phyloP scores from a whole-genome alignment of 176 grass and related monocot genomes.

The Pontederia crassipes region DNA sequence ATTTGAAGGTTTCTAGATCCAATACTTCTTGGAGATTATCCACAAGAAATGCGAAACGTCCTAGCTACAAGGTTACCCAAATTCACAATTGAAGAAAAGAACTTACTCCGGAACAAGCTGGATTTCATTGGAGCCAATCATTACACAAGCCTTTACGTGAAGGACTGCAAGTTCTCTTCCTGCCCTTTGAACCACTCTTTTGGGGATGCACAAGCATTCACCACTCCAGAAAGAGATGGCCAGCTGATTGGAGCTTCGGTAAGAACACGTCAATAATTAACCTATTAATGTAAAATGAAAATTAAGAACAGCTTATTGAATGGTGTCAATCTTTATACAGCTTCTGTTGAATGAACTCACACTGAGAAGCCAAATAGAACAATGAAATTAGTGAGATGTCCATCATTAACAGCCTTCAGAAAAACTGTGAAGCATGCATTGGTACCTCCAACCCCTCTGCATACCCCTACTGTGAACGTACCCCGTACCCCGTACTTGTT shows the following conservation, averaged over 20 bases:
- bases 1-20: constrained; percentile 52
- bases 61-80: constrained; percentile 28
- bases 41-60: constrained; percentile 34
- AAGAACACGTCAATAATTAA: background rate
- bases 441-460: too few relatives aligned
- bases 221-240: constrained; percentile 18
- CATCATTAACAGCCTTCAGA: too few relatives aligned
- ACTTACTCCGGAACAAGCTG: constrained; percentile 21
- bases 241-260: constrained; percentile 34
- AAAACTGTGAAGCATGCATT: too few relatives aligned
- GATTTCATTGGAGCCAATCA: constrained; percentile 77
- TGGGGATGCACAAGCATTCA: constrained; percentile 24
- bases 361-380: too few relatives aligned
- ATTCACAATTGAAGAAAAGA: constrained; percentile 38
- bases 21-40: constrained; percentile 44
- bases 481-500: too few relatives aligned
- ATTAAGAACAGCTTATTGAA: too few relatives aligned
- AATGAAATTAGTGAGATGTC: too few relatives aligned
- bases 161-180: constrained; percentile 45
- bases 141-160: constrained; percentile 34
- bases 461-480: too few relatives aligned
- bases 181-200: constrained; percentile 22
- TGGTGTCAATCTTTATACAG: too few relatives aligned
- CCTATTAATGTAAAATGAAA: too few relatives aligned
- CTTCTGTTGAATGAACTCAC: too few relatives aligned